A percentile compares a stretch with the other conserved stretches of the same genome.
Evolutionary conservation across 1,284 basidiomycete species (phyloP).

Genomic region (Apiotrichum sp.): DNA sequence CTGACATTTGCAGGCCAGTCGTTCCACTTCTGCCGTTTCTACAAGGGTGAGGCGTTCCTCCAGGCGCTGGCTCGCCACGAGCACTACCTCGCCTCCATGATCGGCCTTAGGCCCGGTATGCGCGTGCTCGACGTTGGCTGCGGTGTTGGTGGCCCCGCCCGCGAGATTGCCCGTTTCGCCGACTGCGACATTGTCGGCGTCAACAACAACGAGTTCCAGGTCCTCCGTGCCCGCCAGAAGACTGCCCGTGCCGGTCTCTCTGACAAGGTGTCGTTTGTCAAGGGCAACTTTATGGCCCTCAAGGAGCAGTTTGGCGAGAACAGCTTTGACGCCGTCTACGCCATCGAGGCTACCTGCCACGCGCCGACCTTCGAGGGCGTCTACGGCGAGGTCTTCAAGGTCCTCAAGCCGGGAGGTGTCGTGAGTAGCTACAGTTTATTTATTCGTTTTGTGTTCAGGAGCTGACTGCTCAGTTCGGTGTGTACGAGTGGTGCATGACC

Average conservation of each 20-base stretch:
- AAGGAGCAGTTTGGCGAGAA: constrained; percentile 86
- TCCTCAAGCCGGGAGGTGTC: constrained; percentile 92
- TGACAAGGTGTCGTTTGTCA: constrained; percentile 71
- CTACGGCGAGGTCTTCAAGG: constrained; percentile 87
- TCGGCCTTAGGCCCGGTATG: constrained; percentile 80
- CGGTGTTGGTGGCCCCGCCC: constrained; percentile 93
- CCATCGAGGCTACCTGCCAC: constrained; percentile 96
- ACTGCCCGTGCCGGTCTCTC: constrained; percentile 72
- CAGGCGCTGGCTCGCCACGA: constrained; percentile 87
- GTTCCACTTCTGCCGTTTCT: constrained; percentile 98
- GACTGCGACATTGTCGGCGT: constrained; percentile 81
- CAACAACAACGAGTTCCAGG: constrained; percentile 97
- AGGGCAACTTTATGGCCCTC: constrained; percentile 96
- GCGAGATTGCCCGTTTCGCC: constrained; percentile 88
- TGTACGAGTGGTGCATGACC: constrained; percentile 99
- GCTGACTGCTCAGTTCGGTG: constrained; percentile 64
- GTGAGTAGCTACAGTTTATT: constrained; percentile 53
- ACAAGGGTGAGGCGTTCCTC: constrained; percentile 85
- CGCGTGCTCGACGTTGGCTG: constrained; percentile 96
- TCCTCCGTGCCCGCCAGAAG: constrained; percentile 77
- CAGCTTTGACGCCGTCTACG: constrained; percentile 94
- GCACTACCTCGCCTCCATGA: constrained; percentile 88
- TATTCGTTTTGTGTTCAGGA: background rate
- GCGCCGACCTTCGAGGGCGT: constrained; percentile 94
- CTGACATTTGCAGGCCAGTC: constrained; percentile 54